A percentile compares a stretch with the other conserved stretches of the same genome.
Evolutionary conservation across 108 stramenopile genomes (phyloP).

Genomic region (Fragilaria crotonensis): DNA sequence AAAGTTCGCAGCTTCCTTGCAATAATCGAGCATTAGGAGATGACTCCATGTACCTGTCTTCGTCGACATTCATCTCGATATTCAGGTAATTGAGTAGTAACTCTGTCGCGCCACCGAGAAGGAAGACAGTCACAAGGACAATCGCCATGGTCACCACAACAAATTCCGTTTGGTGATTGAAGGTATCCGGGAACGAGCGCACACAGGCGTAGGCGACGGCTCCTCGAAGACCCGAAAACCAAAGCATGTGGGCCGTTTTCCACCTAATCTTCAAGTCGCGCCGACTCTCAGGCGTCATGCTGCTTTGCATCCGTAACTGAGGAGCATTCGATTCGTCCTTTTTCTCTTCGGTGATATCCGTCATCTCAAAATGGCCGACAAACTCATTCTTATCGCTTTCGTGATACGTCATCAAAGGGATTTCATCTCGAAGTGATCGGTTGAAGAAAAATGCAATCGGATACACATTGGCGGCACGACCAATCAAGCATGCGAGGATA

Average conservation of each 20-base stretch:
- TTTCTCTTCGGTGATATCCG: not conserved
- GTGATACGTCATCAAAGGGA: not conserved
- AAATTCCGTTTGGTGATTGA: conserved; percentile 34
- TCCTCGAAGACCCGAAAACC: conserved; percentile 75
- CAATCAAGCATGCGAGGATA: conserved; percentile 52
- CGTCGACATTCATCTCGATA: conserved; percentile 54
- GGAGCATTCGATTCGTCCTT: not conserved
- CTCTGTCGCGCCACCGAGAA: conserved; percentile 54
- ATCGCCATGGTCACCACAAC: conserved; percentile 56
- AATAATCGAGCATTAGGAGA: not conserved
- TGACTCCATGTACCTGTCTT: conserved; percentile 41
- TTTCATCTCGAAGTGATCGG: conserved; percentile 1
- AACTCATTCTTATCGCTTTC: no score
- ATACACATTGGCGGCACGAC: conserved; percentile 66
- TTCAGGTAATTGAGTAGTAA: conserved; percentile 27
- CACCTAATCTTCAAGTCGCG: conserved; percentile 37
- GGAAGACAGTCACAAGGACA: conserved; percentile 54
- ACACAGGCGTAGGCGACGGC: conserved; percentile 81
- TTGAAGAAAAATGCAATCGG: conserved; percentile 56
- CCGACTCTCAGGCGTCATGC: conserved; percentile 20
- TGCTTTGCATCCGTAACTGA: not conserved
- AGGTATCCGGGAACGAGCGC: conserved; percentile 47
- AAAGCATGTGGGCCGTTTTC: conserved; percentile 68
- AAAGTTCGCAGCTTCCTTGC: not conserved
- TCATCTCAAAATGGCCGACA: conserved; percentile 3